These are phyloP conservation scores for Quercus gilva DNA, from an alignment of 306 rosid species.

Conservation along the genomic window DNA sequence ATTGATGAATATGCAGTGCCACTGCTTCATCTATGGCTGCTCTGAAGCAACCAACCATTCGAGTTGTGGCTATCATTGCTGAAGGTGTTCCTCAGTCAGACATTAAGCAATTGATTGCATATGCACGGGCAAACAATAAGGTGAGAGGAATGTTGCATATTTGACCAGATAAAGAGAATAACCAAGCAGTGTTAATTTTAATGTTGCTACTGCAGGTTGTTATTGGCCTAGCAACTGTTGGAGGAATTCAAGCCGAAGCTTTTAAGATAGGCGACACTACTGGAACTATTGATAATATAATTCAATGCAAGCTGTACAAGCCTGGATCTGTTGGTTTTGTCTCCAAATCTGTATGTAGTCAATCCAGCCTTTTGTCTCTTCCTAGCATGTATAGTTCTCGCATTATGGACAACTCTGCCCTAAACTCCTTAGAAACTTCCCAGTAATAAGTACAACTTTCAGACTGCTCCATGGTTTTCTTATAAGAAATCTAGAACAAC, in stretches of 20 bases:
- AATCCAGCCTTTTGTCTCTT: constrained; percentile 11
- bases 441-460: neutral
- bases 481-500: neutral
- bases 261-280: constrained; percentile 99
- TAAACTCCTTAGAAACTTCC: neutral
- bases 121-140: constrained; percentile 92
- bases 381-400: constrained; percentile 21
- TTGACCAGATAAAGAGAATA: constrained; percentile 17
- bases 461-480: neutral
- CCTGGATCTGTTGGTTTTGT: constrained; percentile 99
- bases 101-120: constrained; percentile 88
- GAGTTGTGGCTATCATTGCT: constrained; percentile 96
- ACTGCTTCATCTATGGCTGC: constrained; percentile 94
- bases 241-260: constrained; percentile 99
- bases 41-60: constrained; percentile 88
- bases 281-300: constrained; percentile 92
- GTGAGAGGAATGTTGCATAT: constrained; percentile 35
- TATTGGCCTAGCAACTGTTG: constrained; percentile 97
- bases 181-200: constrained; percentile 17
- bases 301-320: constrained; percentile 94
- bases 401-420: constrained; percentile 6
- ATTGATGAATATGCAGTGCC: constrained; percentile 59
- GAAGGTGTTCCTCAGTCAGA: constrained; percentile 98
- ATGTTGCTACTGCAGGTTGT: constrained; percentile 61
- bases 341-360: constrained; percentile 89